Evolutionary conservation across 768 basidiomycete species (phyloP), one percentile per base, ranked within the genome.

Genomic region (Boletus vermiculosoides): DNA sequence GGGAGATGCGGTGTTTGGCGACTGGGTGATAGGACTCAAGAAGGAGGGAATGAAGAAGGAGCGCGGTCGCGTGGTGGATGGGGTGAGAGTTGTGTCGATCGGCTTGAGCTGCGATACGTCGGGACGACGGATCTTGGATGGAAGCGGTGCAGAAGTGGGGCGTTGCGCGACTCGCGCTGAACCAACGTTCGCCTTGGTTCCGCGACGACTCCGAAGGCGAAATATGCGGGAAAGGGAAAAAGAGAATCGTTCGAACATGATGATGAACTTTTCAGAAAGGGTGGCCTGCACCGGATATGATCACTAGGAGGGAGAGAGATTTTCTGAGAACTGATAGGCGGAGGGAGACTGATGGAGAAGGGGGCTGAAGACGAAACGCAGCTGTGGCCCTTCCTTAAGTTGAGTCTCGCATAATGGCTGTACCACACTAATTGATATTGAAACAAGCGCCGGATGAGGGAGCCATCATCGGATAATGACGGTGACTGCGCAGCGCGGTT

Each of bases 181-280:
- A 20, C 23, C 20, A 49, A 15, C 16, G 4, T 23, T 34, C 15
- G n/a, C 34, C 7, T 57, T 56, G 31, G 47, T 18, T 46, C 37
- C 39, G 9, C 58, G 57, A 49, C 65, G 61, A 31, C 15, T 52
- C 11, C 57, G 54, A 34, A 62, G 30, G 45, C 63, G 61, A 37
- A 69, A 61, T 5, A 67, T 16, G 39, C 61, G 68, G 13, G 56
- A 39, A 20, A 70, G 40, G 3, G 55, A 31, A 3, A 61, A 54
- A 2, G 59, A 60, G 28, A 67, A 44, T 33, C 65, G 62, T 30
- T n/a, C 15, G 34, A 65, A 60, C 67, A 67, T 68, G 25, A 12
- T 41, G 22, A 1, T 18, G 12, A 0, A 11, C 44, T 23, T 23
- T 31, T 48, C 12, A 37, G n/a, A 52, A 23, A 34, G 28, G 58